Evolutionary conservation across 352 stramenopile genomes (phyloP).

Genomic region (Globisporangium nunn): DNA sequence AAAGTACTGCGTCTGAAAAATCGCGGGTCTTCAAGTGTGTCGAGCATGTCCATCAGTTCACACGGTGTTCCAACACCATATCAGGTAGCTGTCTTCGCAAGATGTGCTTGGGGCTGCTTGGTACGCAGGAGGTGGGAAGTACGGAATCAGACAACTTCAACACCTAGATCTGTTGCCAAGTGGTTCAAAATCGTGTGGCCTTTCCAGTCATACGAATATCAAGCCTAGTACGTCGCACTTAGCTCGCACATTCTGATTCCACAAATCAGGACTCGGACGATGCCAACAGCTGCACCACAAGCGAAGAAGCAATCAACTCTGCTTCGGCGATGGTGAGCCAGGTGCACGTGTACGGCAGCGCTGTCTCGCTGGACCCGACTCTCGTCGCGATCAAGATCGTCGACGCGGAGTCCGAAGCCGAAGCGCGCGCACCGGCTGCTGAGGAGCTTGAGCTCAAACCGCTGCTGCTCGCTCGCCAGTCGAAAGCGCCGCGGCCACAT

Average conservation of each 20-base stretch:
- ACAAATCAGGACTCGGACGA: neutral
- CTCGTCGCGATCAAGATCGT: conserved; percentile 9
- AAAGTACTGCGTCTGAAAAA: no score
- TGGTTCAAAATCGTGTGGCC: no score
- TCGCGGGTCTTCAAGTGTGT: no score
- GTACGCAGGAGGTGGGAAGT: no score
- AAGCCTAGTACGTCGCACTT: no score
- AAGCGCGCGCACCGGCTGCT: neutral
- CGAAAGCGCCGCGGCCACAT: neutral
- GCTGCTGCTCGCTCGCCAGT: neutral
- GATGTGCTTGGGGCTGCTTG: no score
- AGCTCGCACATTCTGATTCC: neutral
- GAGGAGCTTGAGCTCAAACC: neutral
- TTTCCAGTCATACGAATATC: no score
- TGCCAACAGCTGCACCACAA: neutral
- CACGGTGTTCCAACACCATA: no score
- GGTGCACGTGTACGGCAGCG: neutral
- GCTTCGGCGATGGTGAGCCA: neutral
- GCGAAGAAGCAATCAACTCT: neutral
- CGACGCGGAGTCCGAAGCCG: neutral
- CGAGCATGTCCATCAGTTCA: no score
- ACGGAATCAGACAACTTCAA: no score
- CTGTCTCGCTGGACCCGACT: neutral
- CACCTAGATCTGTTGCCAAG: no score
- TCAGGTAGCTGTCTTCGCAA: no score